Evolutionary conservation across 108 stramenopile genomes (phyloP).

Genomic region (Cyclotella atomus): DNA sequence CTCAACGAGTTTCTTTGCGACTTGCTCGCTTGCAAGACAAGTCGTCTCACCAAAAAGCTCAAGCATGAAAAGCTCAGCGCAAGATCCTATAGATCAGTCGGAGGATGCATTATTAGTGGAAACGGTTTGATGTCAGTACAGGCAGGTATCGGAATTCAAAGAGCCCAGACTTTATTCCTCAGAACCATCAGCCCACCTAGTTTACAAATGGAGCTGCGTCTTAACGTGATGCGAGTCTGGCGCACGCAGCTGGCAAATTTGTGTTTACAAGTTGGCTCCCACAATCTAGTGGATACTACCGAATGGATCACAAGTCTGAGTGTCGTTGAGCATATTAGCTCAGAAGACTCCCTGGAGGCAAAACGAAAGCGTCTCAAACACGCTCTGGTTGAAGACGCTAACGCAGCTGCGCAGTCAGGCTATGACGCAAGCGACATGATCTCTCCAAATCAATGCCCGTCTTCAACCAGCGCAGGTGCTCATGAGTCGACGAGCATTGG

Average conservation of each 20-base stretch:
- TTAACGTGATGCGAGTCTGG: conserved; percentile 77
- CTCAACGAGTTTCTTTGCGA: conserved; percentile 80
- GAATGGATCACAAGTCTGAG: conserved; percentile 75
- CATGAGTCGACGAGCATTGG: neutral
- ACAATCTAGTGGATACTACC: conserved; percentile 56
- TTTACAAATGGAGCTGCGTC: conserved; percentile 60
- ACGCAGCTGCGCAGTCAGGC: neutral
- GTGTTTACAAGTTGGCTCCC: conserved; percentile 72
- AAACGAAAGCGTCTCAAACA: conserved; percentile 68
- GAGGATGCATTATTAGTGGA: neutral
- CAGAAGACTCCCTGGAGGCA: conserved; percentile 56
- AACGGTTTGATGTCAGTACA: neutral
- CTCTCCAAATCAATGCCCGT: neutral
- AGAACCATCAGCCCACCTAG: conserved; percentile 64
- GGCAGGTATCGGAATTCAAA: conserved; percentile 43
- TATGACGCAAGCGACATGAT: neutral
- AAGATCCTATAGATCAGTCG: conserved; percentile 53
- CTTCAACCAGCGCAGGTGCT: neutral
- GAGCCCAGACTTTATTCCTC: conserved; percentile 69
- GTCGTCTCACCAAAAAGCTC: conserved; percentile 86
- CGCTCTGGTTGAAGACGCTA: conserved; percentile 43
- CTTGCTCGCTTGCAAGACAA: conserved; percentile 71
- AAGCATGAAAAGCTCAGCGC: conserved; percentile 80
- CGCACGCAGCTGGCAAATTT: conserved; percentile 77
- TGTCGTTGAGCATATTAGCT: conserved; percentile 59